Base-by-base conservation (phyloP, 805 yeast genomes). In the Vanderwaltozyma tropicalis region DNA sequence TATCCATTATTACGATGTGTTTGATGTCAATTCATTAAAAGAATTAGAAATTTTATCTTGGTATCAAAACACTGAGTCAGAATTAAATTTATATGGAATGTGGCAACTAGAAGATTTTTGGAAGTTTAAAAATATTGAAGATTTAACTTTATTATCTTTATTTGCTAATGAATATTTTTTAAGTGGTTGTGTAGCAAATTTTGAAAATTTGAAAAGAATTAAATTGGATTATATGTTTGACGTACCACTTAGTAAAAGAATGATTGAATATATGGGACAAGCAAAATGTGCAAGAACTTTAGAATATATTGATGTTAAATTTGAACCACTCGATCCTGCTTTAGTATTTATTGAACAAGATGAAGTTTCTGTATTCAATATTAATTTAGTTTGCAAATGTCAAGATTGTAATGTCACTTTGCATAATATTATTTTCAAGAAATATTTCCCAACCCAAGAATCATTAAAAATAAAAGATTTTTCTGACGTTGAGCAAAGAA, bases 21-120 rank as follows among this genome's bases (percentile, higher is more conserved):
- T 65, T 38, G 63, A 63, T 42, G 37, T 44, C 0, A 38, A 43
- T 3, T 32, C 34, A 13, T 43, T 65, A 36, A 50, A 56, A 38
- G 49, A 49, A 11, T 41, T 65, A 16, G 59, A 63, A 12, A 50
- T 65, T 9, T 49, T 63, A 10, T 64, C 68, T 7, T 65, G 69
- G 69, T 61, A 53, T 41, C 59, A 55, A 32, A 32, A 35, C 13
- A 34, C 19, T 12, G 43, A 42, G n/a, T 9, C 40, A 3, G 45
- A 43, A 22, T 8, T 38, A 8, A 42, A 50, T 29, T 27, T 55
- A 25, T 55, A 54, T 40, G 41, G 42, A 12, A 17, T 41, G 26
- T 57, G 56, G 54, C 46, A 43, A 12, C 38, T 59, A 18, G 41
- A 47, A 36, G 59, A 57, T 22, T 57, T 62, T 38, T 51, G 47